phyloP scores from a whole-genome alignment of 495 filamentous ascomycete species.

The Pseudoneurospora amorphoporcata region DNA sequence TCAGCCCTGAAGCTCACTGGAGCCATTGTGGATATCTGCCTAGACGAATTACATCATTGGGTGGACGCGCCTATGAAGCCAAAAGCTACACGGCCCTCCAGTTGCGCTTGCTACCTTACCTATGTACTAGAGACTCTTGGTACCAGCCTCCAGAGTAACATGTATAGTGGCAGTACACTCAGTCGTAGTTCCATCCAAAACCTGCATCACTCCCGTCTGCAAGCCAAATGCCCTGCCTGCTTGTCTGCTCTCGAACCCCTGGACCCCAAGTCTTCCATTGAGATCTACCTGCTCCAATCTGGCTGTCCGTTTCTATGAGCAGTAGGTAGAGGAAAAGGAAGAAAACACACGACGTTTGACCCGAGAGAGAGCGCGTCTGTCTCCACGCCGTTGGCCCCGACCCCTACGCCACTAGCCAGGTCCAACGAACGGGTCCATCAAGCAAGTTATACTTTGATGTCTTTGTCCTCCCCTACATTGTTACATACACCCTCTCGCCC shows the following conservation, averaged over 20 bases:
- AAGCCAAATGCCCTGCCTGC: background rate
- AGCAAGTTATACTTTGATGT: background rate
- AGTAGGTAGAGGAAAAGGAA: background rate
- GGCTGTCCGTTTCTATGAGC: background rate
- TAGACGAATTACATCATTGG: background rate
- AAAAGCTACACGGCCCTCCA: background rate
- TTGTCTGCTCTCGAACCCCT: background rate
- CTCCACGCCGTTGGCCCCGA: background rate
- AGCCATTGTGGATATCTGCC: background rate
- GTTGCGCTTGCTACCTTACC: background rate
- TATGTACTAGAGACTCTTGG: background rate
- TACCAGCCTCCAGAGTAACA: background rate
- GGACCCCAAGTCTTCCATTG: background rate
- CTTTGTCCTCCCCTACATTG: background rate
- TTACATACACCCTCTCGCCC: background rate
- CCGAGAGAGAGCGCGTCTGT: background rate
- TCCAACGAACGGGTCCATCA: too few species aligned
- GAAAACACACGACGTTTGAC: background rate
- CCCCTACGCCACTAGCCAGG: background rate
- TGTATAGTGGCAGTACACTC: background rate
- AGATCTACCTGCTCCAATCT: background rate
- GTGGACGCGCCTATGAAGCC: background rate
- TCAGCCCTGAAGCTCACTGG: background rate
- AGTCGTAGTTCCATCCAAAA: background rate
- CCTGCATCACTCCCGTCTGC: background rate